Evolutionary conservation across 2,329 filamentous ascomycete genomes (phyloP).

Genomic region (Calonectria leucothoes): DNA sequence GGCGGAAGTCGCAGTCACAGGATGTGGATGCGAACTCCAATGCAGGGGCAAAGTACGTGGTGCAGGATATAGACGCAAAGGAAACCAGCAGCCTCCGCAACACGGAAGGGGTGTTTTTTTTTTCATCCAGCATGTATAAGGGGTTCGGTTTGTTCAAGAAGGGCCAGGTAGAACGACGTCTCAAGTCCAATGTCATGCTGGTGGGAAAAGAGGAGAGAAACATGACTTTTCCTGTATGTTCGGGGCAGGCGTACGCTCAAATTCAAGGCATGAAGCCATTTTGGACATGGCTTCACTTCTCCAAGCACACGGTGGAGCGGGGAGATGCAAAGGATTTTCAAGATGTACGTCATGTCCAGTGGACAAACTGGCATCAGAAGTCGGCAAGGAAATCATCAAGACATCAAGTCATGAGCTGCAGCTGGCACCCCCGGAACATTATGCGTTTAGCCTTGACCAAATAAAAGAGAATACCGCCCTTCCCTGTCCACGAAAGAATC

Average conservation of each 20-base stretch:
- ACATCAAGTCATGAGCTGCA: slow-evolving; percentile 40
- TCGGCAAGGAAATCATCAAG: slow-evolving; percentile 42
- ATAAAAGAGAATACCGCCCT: slow-evolving; percentile 15
- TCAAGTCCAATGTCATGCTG: slow-evolving; percentile 2
- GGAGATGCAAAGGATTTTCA: slow-evolving; percentile 34
- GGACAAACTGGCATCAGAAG: slow-evolving; percentile 38
- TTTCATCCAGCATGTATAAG: slow-evolving; percentile 13
- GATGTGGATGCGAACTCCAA: not conserved
- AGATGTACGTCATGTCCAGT: slow-evolving; percentile 40
- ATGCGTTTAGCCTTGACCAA: slow-evolving; percentile 25
- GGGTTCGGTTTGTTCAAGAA: slow-evolving; percentile 12
- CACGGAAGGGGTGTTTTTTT: not conserved
- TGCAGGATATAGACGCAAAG: slow-evolving; percentile 11
- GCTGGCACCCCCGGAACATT: slow-evolving; percentile 30
- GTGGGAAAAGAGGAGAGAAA: slow-evolving; percentile 2
- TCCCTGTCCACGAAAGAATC: slow-evolving; percentile 22
- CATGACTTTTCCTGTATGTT: slow-evolving; percentile 9
- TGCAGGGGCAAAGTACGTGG: slow-evolving; percentile 4
- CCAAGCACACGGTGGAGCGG: slow-evolving; percentile 20
- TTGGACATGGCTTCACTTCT: slow-evolving; percentile 32
- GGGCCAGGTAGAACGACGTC: slow-evolving; percentile 12
- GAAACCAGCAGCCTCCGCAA: slow-evolving; percentile 8
- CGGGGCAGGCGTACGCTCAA: slow-evolving; percentile 20
- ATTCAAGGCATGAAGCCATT: slow-evolving; percentile 31
- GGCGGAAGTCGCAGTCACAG: not conserved